These are phyloP conservation scores for Blastobotrys proliferans DNA, from an alignment of 1,139 yeast genomes.

Conservation along the genomic window DNA sequence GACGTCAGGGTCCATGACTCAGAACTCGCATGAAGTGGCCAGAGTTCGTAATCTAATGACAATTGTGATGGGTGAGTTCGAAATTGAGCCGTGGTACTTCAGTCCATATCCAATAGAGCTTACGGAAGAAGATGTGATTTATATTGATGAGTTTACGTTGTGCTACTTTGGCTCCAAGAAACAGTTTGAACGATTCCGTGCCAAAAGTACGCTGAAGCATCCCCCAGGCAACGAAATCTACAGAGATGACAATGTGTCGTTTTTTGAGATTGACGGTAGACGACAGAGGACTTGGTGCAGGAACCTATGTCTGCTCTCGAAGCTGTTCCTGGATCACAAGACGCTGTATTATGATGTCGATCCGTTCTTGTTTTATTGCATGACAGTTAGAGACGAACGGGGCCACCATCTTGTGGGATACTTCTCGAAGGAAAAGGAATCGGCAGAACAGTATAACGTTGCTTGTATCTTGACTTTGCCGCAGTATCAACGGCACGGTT, in stretches of 20 bases:
- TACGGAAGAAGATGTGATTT: constrained; percentile 84
- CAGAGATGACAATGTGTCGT: constrained; percentile 75
- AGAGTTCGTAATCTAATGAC: constrained; percentile 78
- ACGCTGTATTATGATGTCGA: constrained; percentile 96
- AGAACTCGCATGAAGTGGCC: constrained; percentile 79
- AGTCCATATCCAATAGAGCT: constrained; percentile 95
- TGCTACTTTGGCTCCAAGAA: constrained; percentile 84
- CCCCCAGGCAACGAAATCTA: constrained; percentile 99
- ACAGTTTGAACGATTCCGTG: constrained; percentile 87
- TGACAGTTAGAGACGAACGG: constrained; percentile 81
- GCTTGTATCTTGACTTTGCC: constrained; percentile 96
- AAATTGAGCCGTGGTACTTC: constrained; percentile 98
- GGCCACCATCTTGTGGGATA: constrained; percentile 97
- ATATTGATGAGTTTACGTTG: constrained; percentile 86
- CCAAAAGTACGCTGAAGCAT: constrained; percentile 76
- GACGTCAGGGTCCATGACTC: constrained; percentile 96
- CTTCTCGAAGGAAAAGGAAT: constrained; percentile 87
- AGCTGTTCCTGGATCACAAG: constrained; percentile 89
- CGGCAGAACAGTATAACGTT: constrained; percentile 59
- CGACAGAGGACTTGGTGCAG: constrained; percentile 97
- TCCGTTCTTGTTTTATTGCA: constrained; percentile 90
- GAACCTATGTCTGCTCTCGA: constrained; percentile 81
- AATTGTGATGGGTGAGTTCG: constrained; percentile 82
- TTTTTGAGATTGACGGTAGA: constrained; percentile 95
- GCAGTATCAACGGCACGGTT: constrained; percentile 93